phyloP scores from a whole-genome alignment of 2,329 filamentous ascomycete genomes.

The Fusarium vanettenii region DNA sequence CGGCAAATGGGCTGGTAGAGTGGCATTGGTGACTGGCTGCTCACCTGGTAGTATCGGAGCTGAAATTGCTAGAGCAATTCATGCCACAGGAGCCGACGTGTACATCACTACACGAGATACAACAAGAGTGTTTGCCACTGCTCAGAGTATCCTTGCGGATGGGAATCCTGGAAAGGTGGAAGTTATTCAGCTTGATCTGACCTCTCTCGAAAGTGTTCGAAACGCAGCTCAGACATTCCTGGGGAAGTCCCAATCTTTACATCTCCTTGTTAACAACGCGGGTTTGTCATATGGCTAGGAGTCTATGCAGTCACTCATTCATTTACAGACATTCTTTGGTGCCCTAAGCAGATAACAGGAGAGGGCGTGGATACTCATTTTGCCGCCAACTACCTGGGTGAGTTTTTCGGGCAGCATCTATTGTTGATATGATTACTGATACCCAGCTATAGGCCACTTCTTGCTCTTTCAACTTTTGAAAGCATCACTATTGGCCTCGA shows the following conservation, averaged over 20 bases:
- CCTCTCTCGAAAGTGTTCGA: not conserved
- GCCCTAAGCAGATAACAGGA: not conserved
- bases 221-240: not conserved
- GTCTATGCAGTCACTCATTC: not conserved
- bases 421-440: not conserved
- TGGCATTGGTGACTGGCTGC: conserved; percentile 4
- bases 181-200: not conserved
- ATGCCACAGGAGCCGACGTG: not conserved
- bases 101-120: not conserved
- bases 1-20: not conserved
- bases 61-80: not conserved
- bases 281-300: not conserved
- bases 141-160: not conserved
- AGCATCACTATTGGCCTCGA: not conserved
- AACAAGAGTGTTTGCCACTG: not conserved
- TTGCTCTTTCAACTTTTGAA: conserved; percentile 1
- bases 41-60: not conserved
- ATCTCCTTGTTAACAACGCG: not conserved
- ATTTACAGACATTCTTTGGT: not conserved
- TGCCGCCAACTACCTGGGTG: not conserved
- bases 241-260: not conserved
- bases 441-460: not conserved
- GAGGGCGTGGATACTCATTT: conserved; percentile 1
- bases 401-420: fast-evolving
- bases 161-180: not conserved